Base-by-base conservation (phyloP, 371 early-diverging fungal genomes). In the Mucor plumbeus region DNA sequence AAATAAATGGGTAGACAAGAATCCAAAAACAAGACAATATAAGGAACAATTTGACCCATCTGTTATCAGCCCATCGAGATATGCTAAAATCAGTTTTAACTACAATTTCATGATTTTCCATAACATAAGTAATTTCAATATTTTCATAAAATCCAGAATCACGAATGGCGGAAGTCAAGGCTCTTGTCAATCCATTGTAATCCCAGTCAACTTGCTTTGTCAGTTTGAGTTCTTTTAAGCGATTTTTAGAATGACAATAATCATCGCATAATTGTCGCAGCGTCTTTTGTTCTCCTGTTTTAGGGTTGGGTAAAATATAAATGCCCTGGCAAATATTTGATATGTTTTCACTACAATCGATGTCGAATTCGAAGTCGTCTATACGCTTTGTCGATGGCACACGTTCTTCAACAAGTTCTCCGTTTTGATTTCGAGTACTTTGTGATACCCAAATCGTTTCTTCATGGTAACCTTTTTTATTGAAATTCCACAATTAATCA, bases 181-280 rank as follows among this genome's bases (percentile, higher is more conserved):
- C 81, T 54, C 60, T 59, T 5, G 78, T 77, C 36, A 84, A 44
- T 38, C 72, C 68, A 19, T 68, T 64, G 63, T 72, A 80, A 63
- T 84, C 71, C 84, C 84, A 84, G 5, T 70, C 61, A 7, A 84
- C 53, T 17, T 72, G 74, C 54, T 84, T 84, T 55, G 69, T 73
- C 19, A 81, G 43, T 19, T 73, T 74, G 6, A 84, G 62, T 54
- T 84, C 82, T 61, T 84, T 84, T 10, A 81, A 57, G 8, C 55
- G 19, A 35, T 74, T 77, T 15, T 66, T 63, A 8, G 74, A 72
- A 36, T 67, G 75, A 9, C 80, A 63, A 60, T 81, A 84, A 1
- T 78, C 76, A 58, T 79, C 76, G 34, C 84, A 84, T 5, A 84
- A 60, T 31, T 77, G 60, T 35, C 77, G 68, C 0, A 81, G 72